Conservation (phyloP, 2,329 filamentous ascomycete species). For the Fusarium coffeatum region DNA sequence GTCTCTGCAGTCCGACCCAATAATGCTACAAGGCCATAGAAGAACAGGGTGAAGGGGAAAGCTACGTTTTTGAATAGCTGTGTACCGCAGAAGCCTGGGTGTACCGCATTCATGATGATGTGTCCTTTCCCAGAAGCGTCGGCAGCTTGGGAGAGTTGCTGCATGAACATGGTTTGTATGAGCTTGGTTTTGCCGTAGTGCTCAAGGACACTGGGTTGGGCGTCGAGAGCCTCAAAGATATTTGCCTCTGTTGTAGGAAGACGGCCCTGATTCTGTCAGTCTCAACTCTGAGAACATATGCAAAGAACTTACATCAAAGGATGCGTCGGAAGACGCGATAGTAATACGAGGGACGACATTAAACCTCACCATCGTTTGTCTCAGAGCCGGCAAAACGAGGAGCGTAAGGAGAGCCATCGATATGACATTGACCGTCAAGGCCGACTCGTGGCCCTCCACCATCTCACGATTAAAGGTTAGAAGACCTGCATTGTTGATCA, state of each 20-base stretch:
- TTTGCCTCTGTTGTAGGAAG: conserved; percentile 51
- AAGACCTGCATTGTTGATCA: conserved; percentile 56
- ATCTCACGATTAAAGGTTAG: conserved; percentile 30
- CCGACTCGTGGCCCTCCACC: conserved; percentile 56
- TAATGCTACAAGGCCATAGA: conserved; percentile 29
- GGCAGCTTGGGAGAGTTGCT: conserved; percentile 51
- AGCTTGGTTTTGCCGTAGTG: conserved; percentile 51
- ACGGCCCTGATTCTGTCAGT: conserved; percentile 39
- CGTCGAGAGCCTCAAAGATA: conserved; percentile 51
- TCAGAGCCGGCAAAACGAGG: conserved; percentile 57
- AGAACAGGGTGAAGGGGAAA: conserved; percentile 45
- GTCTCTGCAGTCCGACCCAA: conserved; percentile 54
- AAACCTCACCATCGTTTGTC: conserved; percentile 49
- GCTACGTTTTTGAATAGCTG: conserved; percentile 52
- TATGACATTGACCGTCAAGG: conserved; percentile 61
- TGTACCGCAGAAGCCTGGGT: conserved; percentile 57
- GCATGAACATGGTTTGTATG: conserved; percentile 46
- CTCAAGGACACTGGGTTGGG: conserved; percentile 30
- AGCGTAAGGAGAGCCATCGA: conserved; percentile 59
- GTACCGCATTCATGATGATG: conserved; percentile 54
- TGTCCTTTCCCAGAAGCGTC: conserved; percentile 48
- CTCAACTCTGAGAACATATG: rapidly evolving
- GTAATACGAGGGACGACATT: conserved; percentile 53
- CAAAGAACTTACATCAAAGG: conserved; percentile 28
- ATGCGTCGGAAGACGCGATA: conserved; percentile 54